Base-by-base conservation (phyloP, 805 yeast genomes). In the Limtongia smithiae region DNA sequence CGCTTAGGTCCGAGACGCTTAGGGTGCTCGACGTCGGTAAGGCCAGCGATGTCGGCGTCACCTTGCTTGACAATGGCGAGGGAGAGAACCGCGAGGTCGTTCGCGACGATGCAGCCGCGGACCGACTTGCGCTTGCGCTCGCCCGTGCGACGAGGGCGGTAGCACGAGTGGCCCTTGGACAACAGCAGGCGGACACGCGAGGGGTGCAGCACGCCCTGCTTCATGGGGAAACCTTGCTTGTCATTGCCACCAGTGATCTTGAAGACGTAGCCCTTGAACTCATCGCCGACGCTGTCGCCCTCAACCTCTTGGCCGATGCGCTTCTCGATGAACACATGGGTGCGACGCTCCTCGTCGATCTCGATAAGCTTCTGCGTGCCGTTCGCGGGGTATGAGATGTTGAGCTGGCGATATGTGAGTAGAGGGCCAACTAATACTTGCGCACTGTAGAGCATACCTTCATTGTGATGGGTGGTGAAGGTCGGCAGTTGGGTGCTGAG, bases 181-280 rank as follows among this genome's bases (percentile, higher is more conserved):
- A 93, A 81, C 73, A 93, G 82, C 69, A 93, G 83, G 75, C 86
- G 89, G 68, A 93, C 97, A 84, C 98, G 94, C 83, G 94, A 89
- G 78, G 98, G 97, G 81, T 88, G 93, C 83, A 93, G 80, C 64
- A 93, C 98, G 85, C 98, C 98, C 45, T 94, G 98, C 79, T 90
- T 93, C 98, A 94, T 93, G 79, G 98, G 97, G 96, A 93, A 93
- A 81, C 98, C 98, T 82, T 93, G 98, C 81, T 93, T 93, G 81
- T 93, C 98, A 85, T 93, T 93, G 84, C 98, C 98, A 74, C 98
- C 98, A 68, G 97, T 78, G 76, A 93, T 90, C 82, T 85, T 94
- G 86, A 93, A 90, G 72, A 88, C 76, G 89, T 93, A 93, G 71
- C 98, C 98, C 78, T 89, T 91, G 91, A 91, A 88, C 80, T 94